Conservation (phyloP, 352 stramenopile genomes). For the Phytophthora boehmeriae region DNA sequence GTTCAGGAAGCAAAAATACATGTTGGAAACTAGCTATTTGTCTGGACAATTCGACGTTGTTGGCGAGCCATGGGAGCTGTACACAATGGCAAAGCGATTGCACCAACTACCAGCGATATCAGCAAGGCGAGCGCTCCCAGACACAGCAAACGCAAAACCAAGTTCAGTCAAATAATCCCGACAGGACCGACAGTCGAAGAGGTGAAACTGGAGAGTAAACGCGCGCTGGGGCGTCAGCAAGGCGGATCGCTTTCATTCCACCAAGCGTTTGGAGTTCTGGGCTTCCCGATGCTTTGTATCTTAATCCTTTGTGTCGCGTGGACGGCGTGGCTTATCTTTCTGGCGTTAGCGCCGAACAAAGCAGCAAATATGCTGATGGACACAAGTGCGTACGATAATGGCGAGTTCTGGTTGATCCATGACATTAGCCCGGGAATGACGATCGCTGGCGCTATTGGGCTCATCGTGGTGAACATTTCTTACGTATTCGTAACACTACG, state of each 20-base stretch:
- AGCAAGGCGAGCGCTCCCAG: neutral
- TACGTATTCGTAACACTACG: conserved; percentile 30
- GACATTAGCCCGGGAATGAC: conserved; percentile 10
- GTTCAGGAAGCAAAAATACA: too few species aligned
- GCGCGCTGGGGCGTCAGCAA: conserved; percentile 3
- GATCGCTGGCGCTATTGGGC: conserved; percentile 18
- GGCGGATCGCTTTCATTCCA: conserved; percentile 7
- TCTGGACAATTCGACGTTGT: too few species aligned
- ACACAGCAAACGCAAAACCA: neutral
- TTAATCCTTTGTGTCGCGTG: conserved; percentile 28
- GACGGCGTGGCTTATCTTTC: conserved; percentile 40
- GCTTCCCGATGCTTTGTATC: conserved; percentile 22
- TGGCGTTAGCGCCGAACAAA: conserved; percentile 41
- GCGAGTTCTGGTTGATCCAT: conserved; percentile 49
- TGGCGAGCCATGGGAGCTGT: neutral
- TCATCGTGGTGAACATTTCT: conserved; percentile 31
- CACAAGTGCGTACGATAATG: conserved; percentile 47
- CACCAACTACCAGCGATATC: neutral
- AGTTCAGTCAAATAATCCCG: conserved; percentile 10
- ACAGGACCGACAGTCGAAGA: conserved; percentile 5
- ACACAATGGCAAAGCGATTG: neutral
- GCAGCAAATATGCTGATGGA: conserved; percentile 52
- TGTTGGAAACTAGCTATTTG: too few species aligned
- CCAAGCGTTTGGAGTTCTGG: conserved; percentile 14
- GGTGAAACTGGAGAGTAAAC: conserved; percentile 12